Percentiles rank a stretch among this genome's conserved stretches.
Evolutionary conservation across 805 yeast species (phyloP).

Genomic region (Lachancea cidri): DNA sequence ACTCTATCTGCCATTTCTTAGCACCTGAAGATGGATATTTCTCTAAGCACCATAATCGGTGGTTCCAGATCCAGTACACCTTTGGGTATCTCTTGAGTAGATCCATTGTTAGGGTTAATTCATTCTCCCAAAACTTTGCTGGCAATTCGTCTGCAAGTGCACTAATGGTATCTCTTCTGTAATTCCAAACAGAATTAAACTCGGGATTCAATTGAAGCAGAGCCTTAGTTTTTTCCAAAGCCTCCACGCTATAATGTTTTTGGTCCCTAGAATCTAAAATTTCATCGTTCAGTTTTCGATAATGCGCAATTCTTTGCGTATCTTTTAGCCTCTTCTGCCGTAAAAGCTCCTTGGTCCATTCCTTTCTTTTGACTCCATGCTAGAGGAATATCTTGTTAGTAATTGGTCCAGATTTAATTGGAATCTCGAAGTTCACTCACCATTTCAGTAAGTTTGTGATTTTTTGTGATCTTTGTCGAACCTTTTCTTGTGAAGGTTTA

Average conservation of each 20-base stretch:
- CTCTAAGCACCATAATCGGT: slow-evolving; percentile 75
- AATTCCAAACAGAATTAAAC: slow-evolving; percentile 86
- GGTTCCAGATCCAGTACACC: slow-evolving; percentile 97
- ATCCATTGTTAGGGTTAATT: slow-evolving; percentile 54
- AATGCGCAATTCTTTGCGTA: slow-evolving; percentile 51
- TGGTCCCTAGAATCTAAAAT: slow-evolving; percentile 37
- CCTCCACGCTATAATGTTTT: slow-evolving; percentile 31
- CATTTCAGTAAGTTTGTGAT: slow-evolving; percentile 1
- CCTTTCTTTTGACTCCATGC: slow-evolving; percentile 71
- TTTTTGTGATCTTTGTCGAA: too few relatives aligned
- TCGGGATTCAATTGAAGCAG: slow-evolving; percentile 74
- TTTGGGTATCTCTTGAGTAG: slow-evolving; percentile 70
- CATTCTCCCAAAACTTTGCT: slow-evolving; percentile 41
- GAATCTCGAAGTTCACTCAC: slow-evolving; percentile 1
- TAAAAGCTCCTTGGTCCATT: slow-evolving; percentile 51
- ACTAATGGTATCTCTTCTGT: slow-evolving; percentile 63
- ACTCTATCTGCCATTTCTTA: slow-evolving; percentile 63
- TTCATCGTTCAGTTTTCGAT: slow-evolving; percentile 41
- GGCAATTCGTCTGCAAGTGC: slow-evolving; percentile 20
- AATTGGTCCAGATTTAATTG: background rate
- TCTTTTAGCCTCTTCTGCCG: slow-evolving; percentile 52
- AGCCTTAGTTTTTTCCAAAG: slow-evolving; percentile 50
- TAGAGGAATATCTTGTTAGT: slow-evolving; percentile 23
- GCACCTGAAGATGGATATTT: slow-evolving; percentile 39
- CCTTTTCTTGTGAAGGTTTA: too few relatives aligned